phyloP scores from a whole-genome alignment of 305 asterid genomes.

The Coffea humblotiana region DNA sequence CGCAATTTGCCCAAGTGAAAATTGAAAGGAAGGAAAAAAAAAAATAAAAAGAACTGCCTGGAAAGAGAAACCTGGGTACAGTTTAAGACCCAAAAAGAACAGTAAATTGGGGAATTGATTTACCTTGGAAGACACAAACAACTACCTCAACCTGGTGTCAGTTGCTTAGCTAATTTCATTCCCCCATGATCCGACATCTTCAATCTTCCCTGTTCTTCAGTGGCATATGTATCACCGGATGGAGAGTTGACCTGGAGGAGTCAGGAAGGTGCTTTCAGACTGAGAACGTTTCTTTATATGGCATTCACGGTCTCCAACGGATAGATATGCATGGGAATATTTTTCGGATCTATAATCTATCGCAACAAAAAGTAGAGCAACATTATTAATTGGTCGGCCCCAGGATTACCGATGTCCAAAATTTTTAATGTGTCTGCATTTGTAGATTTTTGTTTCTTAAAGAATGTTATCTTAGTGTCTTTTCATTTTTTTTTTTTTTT shows the following conservation, averaged over 20 bases:
- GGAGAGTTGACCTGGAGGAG: too few species aligned
- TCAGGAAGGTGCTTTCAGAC: background rate
- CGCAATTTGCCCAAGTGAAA: background rate
- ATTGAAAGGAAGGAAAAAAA: too few species aligned
- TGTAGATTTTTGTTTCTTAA: background rate
- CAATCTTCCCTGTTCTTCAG: background rate
- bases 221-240: too few species aligned
- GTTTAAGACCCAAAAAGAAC: background rate
- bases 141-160: background rate
- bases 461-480: background rate
- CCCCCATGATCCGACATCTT: background rate
- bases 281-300: background rate
- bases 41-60: background rate
- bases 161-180: background rate
- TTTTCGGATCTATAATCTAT: slow-evolving; percentile 28
- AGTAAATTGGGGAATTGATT: background rate
- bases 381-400: background rate
- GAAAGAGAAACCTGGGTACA: background rate
- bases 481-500: background rate
- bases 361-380: background rate
- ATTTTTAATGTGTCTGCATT: background rate
- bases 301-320: background rate
- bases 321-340: slow-evolving; percentile 35
- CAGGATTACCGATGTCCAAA: background rate
- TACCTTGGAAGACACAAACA: background rate